Percentiles rank a stretch among this genome's conserved stretches.
These are phyloP conservation scores for Elsinoe ampelina DNA, from an alignment of 2,329 filamentous ascomycete species.

Conservation along the genomic window DNA sequence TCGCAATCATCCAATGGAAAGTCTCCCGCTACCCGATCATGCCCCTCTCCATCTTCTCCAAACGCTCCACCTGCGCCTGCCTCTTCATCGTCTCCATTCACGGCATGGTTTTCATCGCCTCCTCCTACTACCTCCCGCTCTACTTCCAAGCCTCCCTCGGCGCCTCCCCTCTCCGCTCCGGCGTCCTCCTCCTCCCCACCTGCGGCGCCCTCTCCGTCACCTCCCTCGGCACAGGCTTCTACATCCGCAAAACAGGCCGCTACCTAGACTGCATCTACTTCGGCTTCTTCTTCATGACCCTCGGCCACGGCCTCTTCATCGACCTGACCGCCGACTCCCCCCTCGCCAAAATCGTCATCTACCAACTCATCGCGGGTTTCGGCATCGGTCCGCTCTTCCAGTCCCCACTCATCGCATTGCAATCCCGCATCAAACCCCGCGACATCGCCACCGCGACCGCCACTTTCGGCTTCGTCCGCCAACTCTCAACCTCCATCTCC, in stretches of 20 bases:
- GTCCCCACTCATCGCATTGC: conserved; percentile 55
- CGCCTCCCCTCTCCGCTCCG: conserved; percentile 59
- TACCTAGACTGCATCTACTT: conserved; percentile 47
- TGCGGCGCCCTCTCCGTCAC: conserved; percentile 27
- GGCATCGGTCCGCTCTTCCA: conserved; percentile 61
- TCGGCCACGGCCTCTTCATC: conserved; percentile 32
- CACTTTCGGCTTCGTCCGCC: conserved; percentile 56
- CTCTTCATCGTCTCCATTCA: conserved; percentile 63
- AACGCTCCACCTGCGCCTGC: conserved; percentile 55
- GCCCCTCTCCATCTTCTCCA: conserved; percentile 60
- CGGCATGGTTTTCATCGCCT: conserved; percentile 67
- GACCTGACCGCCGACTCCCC: conserved; percentile 26
- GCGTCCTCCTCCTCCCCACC: conserved; percentile 46
- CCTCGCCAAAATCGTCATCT: conserved; percentile 36
- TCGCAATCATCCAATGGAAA: conserved; percentile 63
- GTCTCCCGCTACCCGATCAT: conserved; percentile 70
- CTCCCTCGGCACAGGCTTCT: conserved; percentile 28
- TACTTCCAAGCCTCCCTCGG: conserved; percentile 74
- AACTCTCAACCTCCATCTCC: conserved; percentile 56
- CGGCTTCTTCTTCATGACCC: conserved; percentile 30
- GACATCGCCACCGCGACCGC: conserved; percentile 58
- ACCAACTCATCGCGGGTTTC: conserved; percentile 54
- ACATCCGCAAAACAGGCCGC: conserved; percentile 38
- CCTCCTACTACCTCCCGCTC: conserved; percentile 70
- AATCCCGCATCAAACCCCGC: conserved; percentile 48